phyloP scores from a whole-genome alignment of 495 filamentous ascomycete species.

The Sphaerosporella brunnea region DNA sequence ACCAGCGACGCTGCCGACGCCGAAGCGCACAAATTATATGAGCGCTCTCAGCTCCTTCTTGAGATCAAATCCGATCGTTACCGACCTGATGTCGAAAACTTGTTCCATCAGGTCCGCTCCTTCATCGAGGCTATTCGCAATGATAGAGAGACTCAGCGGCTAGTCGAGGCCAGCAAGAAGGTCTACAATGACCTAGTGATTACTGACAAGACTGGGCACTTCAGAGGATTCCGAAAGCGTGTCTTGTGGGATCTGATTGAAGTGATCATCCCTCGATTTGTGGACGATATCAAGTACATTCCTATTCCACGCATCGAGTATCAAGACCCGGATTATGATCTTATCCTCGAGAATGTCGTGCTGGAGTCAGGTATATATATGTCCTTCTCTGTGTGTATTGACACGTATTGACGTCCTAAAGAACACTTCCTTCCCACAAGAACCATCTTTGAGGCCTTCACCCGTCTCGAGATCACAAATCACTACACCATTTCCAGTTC shows the following conservation, averaged over 20 bases:
- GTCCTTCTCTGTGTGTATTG: no score
- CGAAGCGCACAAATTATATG: slow-evolving; percentile 21
- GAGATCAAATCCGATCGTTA: slow-evolving; percentile 15
- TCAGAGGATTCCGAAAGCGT: slow-evolving; percentile 17
- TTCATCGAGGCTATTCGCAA: slow-evolving; percentile 19
- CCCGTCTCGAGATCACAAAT: slow-evolving; percentile 18
- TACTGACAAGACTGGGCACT: slow-evolving; percentile 10
- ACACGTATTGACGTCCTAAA: no score
- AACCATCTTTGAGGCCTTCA: slow-evolving; percentile 20
- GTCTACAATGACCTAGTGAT: slow-evolving; percentile 23
- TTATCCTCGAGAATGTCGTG: slow-evolving; percentile 24
- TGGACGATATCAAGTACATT: slow-evolving; percentile 21
- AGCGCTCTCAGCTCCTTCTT: slow-evolving; percentile 20
- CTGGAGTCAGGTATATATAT: slow-evolving; percentile 18
- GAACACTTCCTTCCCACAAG: slow-evolving; percentile 22
- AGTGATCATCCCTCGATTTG: slow-evolving; percentile 17
- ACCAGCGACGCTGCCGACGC: slow-evolving; percentile 23
- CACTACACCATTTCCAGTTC: slow-evolving; percentile 12
- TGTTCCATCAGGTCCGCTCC: slow-evolving; percentile 16
- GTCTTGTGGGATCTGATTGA: slow-evolving; percentile 19
- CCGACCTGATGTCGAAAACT: slow-evolving; percentile 17
- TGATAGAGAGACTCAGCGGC: slow-evolving; percentile 15
- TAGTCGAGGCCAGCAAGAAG: slow-evolving; percentile 20
- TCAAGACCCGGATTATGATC: slow-evolving; percentile 21
- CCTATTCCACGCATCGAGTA: slow-evolving; percentile 24